Evolutionary conservation across 2,329 filamentous ascomycete genomes (phyloP), one percentile per base, ranked within the genome.

Genomic region (Aspergillus ochraceus): DNA sequence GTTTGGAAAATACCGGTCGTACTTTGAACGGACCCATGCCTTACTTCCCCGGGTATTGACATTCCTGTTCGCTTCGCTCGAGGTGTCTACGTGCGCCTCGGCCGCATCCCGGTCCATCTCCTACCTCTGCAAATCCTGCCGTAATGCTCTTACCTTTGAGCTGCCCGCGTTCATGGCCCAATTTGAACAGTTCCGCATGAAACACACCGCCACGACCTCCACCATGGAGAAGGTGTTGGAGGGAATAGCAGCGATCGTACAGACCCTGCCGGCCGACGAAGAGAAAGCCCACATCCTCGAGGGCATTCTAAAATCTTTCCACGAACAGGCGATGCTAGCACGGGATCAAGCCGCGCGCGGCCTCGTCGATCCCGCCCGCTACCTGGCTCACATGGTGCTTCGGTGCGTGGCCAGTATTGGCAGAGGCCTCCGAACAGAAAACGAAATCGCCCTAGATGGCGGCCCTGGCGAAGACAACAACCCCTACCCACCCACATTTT

Each of bases 231-330:
- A 72, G 49, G 77, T 81, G 22, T 67, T 77, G 11, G 78, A 79
- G 60, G 79, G 77, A 1, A 79, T 81, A 54, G 75, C 78, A 17
- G 75, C 78, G 0, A 75, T 81, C 52, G 74, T 80, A 8, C 77
- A 79, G 58, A 76, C 73, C 12, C 56, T 80, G 5, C 68, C 70
- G 20, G 61, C 68, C 14, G 77, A 81, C 60, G 69, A 73, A 52
- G 72, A 73, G 22, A 80, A 78, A 63, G 71, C 75, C 10, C 71
- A 74, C 49, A 74, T 69, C 11, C 64, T 81, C 3, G 71, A 76
- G 29, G 67, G 73, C 49, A 71, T 81, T 30, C 64, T 80, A 5
- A 60, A 66, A 10, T 75, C 75, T 52, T 72, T 80, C 54, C 71
- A 69, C 29, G 68, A 71, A 46, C 70, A 75, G 57, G 76, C 74